Evolutionary conservation across 768 basidiomycete genomes (phyloP).

Genomic region (Coprinopsis strossmayeri): DNA sequence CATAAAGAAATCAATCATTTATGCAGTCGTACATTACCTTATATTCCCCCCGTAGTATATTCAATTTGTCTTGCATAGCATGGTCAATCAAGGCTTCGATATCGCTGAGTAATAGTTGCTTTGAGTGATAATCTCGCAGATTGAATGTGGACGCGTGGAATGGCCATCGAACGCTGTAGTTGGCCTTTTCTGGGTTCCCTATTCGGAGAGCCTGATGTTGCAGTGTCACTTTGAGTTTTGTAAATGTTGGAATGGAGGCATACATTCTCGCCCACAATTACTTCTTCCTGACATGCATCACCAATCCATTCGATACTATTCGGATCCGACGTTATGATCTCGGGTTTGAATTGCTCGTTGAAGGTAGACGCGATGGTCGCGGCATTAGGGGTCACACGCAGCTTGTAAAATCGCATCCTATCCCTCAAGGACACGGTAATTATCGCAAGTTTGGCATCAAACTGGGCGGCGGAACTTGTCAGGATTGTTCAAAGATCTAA

Average conservation of each 20-base stretch:
- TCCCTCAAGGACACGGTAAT: slow-evolving; percentile 70
- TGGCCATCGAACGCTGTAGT: slow-evolving; percentile 78
- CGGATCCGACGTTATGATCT: slow-evolving; percentile 82
- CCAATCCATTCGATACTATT: slow-evolving; percentile 83
- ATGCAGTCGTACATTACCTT: slow-evolving; percentile 39
- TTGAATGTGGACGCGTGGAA: slow-evolving; percentile 82
- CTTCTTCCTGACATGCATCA: slow-evolving; percentile 37
- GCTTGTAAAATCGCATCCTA: slow-evolving; percentile 81
- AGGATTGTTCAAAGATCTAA: neutral
- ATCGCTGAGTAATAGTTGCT: slow-evolving; percentile 69
- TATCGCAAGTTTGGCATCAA: slow-evolving; percentile 69
- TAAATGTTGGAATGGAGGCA: slow-evolving; percentile 4
- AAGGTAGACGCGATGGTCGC: slow-evolving; percentile 66
- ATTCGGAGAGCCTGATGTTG: slow-evolving; percentile 55
- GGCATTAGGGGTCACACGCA: slow-evolving; percentile 67
- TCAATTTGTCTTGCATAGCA: slow-evolving; percentile 55
- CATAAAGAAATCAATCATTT: too few species aligned
- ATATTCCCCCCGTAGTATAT: slow-evolving; percentile 45
- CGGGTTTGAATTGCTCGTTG: slow-evolving; percentile 80
- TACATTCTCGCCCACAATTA: slow-evolving; percentile 70
- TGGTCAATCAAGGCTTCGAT: slow-evolving; percentile 61
- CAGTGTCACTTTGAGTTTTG: neutral
- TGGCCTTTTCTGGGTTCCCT: slow-evolving; percentile 58
- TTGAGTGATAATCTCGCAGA: slow-evolving; percentile 64
- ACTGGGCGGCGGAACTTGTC: slow-evolving; percentile 31